Conservation (phyloP, 176 grass and related monocot genomes). For the Otatea glauca region DNA sequence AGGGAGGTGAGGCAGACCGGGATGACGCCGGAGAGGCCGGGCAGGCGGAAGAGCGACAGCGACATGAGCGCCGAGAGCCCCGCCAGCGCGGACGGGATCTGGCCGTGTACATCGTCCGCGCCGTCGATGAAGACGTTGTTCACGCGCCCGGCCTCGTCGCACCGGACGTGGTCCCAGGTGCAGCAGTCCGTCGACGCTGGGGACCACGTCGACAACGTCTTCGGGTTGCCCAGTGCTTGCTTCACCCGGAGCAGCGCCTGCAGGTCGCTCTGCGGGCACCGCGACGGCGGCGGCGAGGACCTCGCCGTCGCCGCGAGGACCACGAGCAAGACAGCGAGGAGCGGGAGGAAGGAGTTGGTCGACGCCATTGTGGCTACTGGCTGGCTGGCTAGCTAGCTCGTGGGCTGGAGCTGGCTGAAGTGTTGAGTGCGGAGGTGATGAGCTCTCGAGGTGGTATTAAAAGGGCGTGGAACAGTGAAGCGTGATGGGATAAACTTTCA, state of each 20-base stretch:
- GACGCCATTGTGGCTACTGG: conserved; percentile 25
- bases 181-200: conserved; percentile 49
- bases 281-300: background rate
- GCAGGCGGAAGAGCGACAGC: conserved; percentile 55
- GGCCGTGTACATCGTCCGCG: conserved; percentile 45
- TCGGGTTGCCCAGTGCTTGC: conserved; percentile 59
- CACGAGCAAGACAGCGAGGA: background rate
- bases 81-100: conserved; percentile 56
- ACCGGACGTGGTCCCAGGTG: conserved; percentile 68
- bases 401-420: conserved; percentile 15
- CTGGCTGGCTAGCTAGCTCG: background rate
- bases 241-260: conserved; percentile 64
- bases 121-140: conserved; percentile 68
- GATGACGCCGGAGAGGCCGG: conserved; percentile 60
- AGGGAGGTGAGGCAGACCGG: conserved; percentile 65
- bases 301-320: background rate
- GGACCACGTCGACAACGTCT: conserved; percentile 56
- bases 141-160: conserved; percentile 63
- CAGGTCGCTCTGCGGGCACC: conserved; percentile 54
- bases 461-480: conserved; percentile 29
- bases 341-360: background rate
- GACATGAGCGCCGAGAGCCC: conserved; percentile 59
- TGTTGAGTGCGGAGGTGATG: conserved; percentile 34
- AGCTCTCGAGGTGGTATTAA: conserved; percentile 51
- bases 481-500: conserved; percentile 32